Evolutionary conservation across 73 alveolate genomes (phyloP), one percentile per base, ranked within the genome.

Genomic region (Tetrahymena thermophila): DNA sequence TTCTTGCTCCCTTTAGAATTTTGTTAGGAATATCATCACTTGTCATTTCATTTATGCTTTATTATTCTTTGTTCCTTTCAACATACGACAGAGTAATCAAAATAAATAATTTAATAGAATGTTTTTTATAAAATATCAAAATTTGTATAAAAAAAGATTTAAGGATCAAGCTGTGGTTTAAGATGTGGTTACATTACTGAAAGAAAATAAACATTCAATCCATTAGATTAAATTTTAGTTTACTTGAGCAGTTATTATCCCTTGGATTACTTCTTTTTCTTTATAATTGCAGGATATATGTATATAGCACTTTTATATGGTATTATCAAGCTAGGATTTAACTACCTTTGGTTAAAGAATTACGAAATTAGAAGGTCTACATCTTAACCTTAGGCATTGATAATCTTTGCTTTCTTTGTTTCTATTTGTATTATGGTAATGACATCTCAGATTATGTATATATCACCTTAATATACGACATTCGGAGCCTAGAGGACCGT

Each of bases 1-100:
- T 96, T 44, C 58, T 98, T 35, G 96, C 98, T 10, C 99, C 99
- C 25, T 98, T 98, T 94, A 96, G 99, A 94, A 96, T 98, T 9
- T 84, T 96, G 25, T 55, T 98, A 34, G 99, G 99, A 35, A 44
- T 97, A 3, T 43, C 84, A 85, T 96, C 97, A 85, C 98, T 98
- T 15, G 85, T 93, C 25, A 35, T 95, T 19, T 93, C 98, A 6
- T 58, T 96, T 42, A 56, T 95, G 71, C 94, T 98, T 83, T 94
- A 84, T 85, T 58, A 93, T 38, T 96, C 98, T 35, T 56, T 94
- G 42, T 96, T 94, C 21, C 56, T 95, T 35, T 85, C 97, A 34
- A 95, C 95, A 34, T 95, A 95, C 55, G 97, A 95, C 28, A 95
- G 94, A 89, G 97, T 95, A 95, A 31, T 10, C 23, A 28, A 71